These are phyloP conservation scores for Spathaspora arborariae DNA, from an alignment of 805 yeast species.

Conservation along the genomic window DNA sequence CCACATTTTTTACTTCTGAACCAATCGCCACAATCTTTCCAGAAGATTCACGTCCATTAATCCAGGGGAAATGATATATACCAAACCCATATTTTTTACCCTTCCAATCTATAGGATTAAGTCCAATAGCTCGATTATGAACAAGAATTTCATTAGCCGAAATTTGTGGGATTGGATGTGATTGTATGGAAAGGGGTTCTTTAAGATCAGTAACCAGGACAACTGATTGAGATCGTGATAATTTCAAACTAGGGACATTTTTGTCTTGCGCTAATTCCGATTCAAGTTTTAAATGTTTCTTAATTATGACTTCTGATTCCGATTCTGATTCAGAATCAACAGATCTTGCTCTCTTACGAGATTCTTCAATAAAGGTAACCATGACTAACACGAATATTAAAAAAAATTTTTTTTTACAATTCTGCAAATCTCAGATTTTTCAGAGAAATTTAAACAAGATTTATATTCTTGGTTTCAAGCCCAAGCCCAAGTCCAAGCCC, in stretches of 20 bases:
- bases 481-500: no score
- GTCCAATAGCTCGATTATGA: conserved; percentile 31
- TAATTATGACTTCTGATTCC: not conserved
- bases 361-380: not conserved
- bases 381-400: not conserved
- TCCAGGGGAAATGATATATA: conserved; percentile 47
- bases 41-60: conserved; percentile 46
- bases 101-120: conserved; percentile 50
- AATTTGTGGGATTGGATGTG: conserved; percentile 17
- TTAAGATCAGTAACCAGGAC: conserved; percentile 16
- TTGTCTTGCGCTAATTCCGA: not conserved
- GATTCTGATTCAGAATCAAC: not conserved
- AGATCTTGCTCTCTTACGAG: conserved; percentile 1
- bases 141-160: conserved; percentile 21
- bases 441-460: not conserved
- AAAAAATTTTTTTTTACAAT: not conserved
- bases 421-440: not conserved
- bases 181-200: conserved; percentile 16
- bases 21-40: conserved; percentile 38
- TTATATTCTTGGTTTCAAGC: not conserved
- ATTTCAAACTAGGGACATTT: not conserved
- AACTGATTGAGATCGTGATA: conserved; percentile 13
- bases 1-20: conserved; percentile 22
- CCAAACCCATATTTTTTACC: conserved; percentile 44
- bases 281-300: not conserved